phyloP scores from a whole-genome alignment of 345 rosid genomes.

The Salix koriyanagi region DNA sequence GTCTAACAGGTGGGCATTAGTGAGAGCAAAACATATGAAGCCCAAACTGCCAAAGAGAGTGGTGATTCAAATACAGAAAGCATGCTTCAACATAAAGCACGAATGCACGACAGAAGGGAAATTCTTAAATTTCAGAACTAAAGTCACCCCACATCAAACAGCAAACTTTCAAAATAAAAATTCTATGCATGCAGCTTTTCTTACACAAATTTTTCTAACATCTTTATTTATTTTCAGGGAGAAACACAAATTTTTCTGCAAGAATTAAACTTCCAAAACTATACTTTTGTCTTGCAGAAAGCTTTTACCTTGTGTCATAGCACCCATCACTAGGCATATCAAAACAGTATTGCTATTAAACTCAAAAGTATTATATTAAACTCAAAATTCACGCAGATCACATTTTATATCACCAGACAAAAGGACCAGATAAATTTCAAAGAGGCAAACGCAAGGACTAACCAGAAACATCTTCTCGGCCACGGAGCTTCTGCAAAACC shows the following conservation, averaged over 20 bases:
- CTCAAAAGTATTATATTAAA: background rate
- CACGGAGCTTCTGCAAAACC: constrained; percentile 74
- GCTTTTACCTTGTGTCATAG: background rate
- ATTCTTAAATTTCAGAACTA: background rate
- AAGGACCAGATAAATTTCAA: background rate
- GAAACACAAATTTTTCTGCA: background rate
- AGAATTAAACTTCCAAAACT: background rate
- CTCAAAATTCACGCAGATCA: constrained; percentile 6
- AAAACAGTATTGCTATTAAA: background rate
- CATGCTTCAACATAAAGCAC: background rate
- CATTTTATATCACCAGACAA: background rate
- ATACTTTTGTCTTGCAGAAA: background rate
- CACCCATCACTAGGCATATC: background rate
- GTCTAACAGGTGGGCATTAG: background rate
- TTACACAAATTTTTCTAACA: background rate
- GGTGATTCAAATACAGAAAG: background rate
- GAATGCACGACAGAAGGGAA: background rate
- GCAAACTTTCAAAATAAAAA: background rate
- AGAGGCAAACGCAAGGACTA: constrained; percentile 23
- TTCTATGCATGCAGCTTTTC: background rate
- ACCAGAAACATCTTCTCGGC: constrained; percentile 91
- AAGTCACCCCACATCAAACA: background rate
- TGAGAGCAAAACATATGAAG: background rate
- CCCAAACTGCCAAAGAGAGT: background rate
- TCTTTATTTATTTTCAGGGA: background rate